These are phyloP conservation scores for Starmera dryadoides DNA, from an alignment of 805 yeast species.

Conservation along the genomic window DNA sequence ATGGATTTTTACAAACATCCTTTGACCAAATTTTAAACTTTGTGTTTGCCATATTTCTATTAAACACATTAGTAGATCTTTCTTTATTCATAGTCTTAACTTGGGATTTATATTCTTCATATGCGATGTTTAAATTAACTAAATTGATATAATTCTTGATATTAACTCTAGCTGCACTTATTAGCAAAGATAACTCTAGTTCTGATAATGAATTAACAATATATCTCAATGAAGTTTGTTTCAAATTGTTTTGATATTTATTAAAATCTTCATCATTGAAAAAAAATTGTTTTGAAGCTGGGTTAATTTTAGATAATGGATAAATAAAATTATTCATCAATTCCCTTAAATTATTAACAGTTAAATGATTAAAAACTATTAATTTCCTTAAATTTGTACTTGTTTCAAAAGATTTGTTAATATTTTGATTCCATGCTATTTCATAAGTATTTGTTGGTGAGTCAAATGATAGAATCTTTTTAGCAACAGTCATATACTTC, in stretches of 20 bases:
- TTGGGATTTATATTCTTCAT: constrained; percentile 64
- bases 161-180: constrained; percentile 69
- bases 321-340: constrained; percentile 37
- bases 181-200: constrained; percentile 61
- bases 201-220: constrained; percentile 45
- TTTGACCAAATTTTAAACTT: constrained; percentile 53
- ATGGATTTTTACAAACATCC: constrained; percentile 53
- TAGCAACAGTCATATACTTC: constrained; percentile 43
- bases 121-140: constrained; percentile 72
- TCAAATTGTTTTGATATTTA: constrained; percentile 22
- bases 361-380: constrained; percentile 43
- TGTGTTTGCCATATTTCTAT: constrained; percentile 24
- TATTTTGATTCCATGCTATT: constrained; percentile 36
- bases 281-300: constrained; percentile 17
- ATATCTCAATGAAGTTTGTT: constrained; percentile 17
- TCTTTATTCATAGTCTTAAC: constrained; percentile 36
- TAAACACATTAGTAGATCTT: constrained; percentile 25
- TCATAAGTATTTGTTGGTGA: constrained; percentile 20
- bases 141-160: constrained; percentile 47
- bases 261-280: constrained; percentile 14
- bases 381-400: constrained; percentile 27
- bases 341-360: constrained; percentile 49
- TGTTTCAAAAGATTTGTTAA: constrained; percentile 22
- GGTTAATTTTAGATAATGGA: constrained; percentile 32
- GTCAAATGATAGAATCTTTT: constrained; percentile 29